Evolutionary conservation across 1,284 basidiomycete genomes (phyloP).

Genomic region (Rhodotorula sp.): DNA sequence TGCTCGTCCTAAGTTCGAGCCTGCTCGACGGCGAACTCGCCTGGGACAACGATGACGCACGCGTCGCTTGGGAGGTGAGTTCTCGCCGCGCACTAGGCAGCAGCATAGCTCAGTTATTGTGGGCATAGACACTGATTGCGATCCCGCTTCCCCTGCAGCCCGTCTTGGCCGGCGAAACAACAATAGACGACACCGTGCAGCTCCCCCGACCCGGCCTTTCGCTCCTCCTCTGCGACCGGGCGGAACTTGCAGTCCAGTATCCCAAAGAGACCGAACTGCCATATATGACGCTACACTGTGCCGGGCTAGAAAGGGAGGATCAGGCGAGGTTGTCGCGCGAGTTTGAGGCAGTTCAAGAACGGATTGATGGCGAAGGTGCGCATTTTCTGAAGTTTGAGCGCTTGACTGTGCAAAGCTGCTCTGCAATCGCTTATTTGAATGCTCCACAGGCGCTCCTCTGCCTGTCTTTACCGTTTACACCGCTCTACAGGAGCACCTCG

Average conservation of each 20-base stretch:
- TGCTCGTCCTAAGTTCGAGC: constrained; percentile 10
- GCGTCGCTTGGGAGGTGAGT: constrained; percentile 22
- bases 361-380: constrained; percentile 1
- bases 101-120: not conserved
- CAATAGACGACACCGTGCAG: not conserved
- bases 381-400: too few species aligned
- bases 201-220: constrained; percentile 5
- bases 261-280: not conserved
- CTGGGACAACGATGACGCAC: constrained; percentile 7
- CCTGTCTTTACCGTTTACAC: constrained; percentile 28
- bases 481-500: constrained; percentile 18
- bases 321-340: constrained; percentile 13
- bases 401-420: too few species aligned
- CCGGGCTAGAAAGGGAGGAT: constrained; percentile 1
- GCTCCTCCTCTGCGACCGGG: constrained; percentile 7
- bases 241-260: constrained; percentile 13
- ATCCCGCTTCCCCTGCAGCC: not conserved
- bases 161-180: not conserved
- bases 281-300: constrained; percentile 9
- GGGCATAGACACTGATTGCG: not conserved
- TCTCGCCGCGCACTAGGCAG: too few species aligned
- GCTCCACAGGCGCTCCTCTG: not conserved
- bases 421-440: not conserved
- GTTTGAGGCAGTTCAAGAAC: not conserved
- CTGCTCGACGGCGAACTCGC: constrained; percentile 15